Base-by-base conservation (phyloP, 2,329 filamentous ascomycete genomes). In the Arthrobotrys sphaeroides region DNA sequence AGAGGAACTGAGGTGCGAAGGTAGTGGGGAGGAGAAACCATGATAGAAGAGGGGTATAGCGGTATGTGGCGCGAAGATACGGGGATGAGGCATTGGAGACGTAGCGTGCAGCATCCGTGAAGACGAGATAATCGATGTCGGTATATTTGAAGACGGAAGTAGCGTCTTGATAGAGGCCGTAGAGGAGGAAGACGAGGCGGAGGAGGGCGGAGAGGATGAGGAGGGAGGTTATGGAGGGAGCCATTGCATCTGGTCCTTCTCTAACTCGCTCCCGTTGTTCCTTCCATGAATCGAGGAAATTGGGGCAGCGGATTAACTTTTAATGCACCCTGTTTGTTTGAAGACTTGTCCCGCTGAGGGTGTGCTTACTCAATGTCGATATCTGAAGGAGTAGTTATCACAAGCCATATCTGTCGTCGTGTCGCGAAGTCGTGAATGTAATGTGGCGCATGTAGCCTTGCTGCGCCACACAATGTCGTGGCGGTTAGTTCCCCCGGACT, bases 91-190 rank as follows among this genome's bases (percentile, higher is more conserved):
- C 88, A n/a, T 83, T 84, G 2, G 89, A 84, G 45, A 78, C 84
- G 83, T 91, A 94, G 78, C 91, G 91, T 1, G 95, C 89, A 24
- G 95, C 95, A 82, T 98, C 94, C 55, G 95, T 98, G 85, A 99
- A 99, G 82, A 99, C 95, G 78, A 93, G 89, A 84, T 99, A 99
- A 86, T 99, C 95, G 80, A 99, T 97, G 83, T 99, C 95, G 60
- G 95, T 99, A 85, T 98, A 99, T 84, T 98, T 98, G 81, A 99
- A 84, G 12, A 94, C 90, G 5, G 93, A 96, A 83, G 94, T 87
- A 74, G 92, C 90, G 83, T 99, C 95, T 84, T 99, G 95, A 86
- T 92, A 94, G 75, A 93, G 88, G 72, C 95, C 94, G 82, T 98
- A 98, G 80, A 96, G 82, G 57, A 98, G 87, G 77, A 99, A 89